Base-by-base conservation (phyloP, 1,284 basidiomycete species). In the Ganoderma resinaceum region DNA sequence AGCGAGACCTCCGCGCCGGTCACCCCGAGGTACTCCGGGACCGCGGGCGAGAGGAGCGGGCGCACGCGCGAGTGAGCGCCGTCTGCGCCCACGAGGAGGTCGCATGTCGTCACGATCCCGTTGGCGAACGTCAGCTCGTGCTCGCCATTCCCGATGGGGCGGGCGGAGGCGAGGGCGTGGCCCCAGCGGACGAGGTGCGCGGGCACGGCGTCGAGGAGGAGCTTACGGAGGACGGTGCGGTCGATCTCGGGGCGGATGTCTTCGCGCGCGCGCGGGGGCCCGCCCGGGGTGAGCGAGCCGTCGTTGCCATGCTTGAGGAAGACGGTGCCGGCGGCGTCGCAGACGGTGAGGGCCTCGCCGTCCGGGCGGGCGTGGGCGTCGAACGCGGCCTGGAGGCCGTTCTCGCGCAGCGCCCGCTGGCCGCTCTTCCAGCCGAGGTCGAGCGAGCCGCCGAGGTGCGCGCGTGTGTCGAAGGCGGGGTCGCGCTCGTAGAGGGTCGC, bases 41-140 rank as follows among this genome's bases (percentile, higher is more conserved):
- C 33, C 26, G 65, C 70, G 23, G 70, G n/a, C 7, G 67, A 71
- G 20, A 72, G 46, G 52, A 84, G 74, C 2, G 76, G 74, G 42
- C 84, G 81, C n/a, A 83, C 76, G 63, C 76, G 76, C 23, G 83
- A 85, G 79, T 82, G 84, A 7, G 83, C 77, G 12, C 85, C 84
- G 66, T 86, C 85, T 16, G 85, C 84, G 20, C 85, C 85, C 29
- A 86, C 74, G 31, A 86, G 75, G 53, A 83, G 26, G 59, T 65
- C 70, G 29, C 53, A 63, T 1, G 60, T 43, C 9, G 55, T 40
- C 16, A 40, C 35, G 26, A 53, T 4, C 26, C 70, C 70, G 60
- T 68, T 71, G 6, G 62, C 53, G 67, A 71, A 71, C 7, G 65
- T 62, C 18, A 70, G 61, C 52, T 67, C 69, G 58, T 66, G 66